A percentile compares a stretch with the other conserved stretches of the same genome.
Conservation (phyloP, 2,329 filamentous ascomycete genomes). For the Epichloe bromicola region DNA sequence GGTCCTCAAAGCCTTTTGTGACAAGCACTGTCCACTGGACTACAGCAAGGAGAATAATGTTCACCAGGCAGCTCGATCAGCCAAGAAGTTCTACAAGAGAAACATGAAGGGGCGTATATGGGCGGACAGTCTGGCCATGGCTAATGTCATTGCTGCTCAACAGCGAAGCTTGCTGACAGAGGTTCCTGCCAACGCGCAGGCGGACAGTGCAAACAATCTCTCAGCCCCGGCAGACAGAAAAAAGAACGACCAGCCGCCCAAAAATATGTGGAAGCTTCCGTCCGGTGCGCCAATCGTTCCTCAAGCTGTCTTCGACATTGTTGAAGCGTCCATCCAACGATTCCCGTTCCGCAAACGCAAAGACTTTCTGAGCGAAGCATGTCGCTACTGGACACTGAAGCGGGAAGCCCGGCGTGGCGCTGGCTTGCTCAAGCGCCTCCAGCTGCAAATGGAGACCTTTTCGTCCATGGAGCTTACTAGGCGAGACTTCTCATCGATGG, state of each 20-base stretch:
- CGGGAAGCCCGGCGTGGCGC: constrained; percentile 84
- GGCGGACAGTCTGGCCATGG: constrained; percentile 80
- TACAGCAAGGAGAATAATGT: constrained; percentile 82
- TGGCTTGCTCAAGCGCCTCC: constrained; percentile 80
- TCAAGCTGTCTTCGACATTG: constrained; percentile 71
- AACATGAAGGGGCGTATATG: constrained; percentile 83
- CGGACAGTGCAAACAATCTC: constrained; percentile 70
- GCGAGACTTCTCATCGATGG: constrained; percentile 92
- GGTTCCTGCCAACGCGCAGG: constrained; percentile 68
- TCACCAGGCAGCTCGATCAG: constrained; percentile 63
- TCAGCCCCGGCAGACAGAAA: constrained; percentile 64
- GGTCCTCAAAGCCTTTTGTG: constrained; percentile 86
- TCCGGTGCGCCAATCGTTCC: constrained; percentile 93
- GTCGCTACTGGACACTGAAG: constrained; percentile 96
- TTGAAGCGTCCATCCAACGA: constrained; percentile 69
- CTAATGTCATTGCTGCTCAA: constrained; percentile 64
- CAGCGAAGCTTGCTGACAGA: constrained; percentile 51
- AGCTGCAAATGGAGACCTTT: constrained; percentile 91
- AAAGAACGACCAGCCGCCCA: constrained; percentile 40
- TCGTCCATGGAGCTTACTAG: constrained; percentile 95
- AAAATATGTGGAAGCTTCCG: constrained; percentile 68
- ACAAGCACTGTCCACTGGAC: constrained; percentile 83
- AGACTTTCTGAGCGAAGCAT: constrained; percentile 84
- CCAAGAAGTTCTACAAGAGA: constrained; percentile 78
- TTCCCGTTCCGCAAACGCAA: constrained; percentile 76